phyloP scores from a whole-genome alignment of 805 yeast species.

The Priceomyces fermenticarens region DNA sequence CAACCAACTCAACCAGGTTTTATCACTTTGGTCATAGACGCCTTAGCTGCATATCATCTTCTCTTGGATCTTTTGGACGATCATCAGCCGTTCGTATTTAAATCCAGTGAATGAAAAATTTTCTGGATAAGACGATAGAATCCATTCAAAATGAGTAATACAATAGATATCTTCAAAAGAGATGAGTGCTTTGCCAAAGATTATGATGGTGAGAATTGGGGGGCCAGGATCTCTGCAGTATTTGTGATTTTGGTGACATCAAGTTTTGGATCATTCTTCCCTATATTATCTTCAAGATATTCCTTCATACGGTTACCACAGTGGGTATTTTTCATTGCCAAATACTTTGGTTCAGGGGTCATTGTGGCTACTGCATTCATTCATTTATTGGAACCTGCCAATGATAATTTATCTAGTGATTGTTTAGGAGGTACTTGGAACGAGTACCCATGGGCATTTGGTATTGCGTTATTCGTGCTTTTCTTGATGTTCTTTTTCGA shows the following conservation, averaged over 20 bases:
- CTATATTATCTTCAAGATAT: slow-evolving; percentile 21
- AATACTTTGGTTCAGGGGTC: slow-evolving; percentile 31
- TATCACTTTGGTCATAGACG: too few species aligned
- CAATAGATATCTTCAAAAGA: slow-evolving; percentile 37
- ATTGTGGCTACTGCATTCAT: slow-evolving; percentile 31
- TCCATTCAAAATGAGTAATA: not conserved
- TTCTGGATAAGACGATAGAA: not conserved
- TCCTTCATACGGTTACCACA: slow-evolving; percentile 13
- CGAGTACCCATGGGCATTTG: slow-evolving; percentile 32
- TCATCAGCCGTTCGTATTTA: too few species aligned
- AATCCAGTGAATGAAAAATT: too few species aligned
- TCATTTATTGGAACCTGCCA: slow-evolving; percentile 27
- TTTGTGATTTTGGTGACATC: slow-evolving; percentile 34
- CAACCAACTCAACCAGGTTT: too few species aligned
- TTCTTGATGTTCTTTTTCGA: slow-evolving; percentile 30
- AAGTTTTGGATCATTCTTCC: slow-evolving; percentile 31
- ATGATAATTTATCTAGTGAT: slow-evolving; percentile 18
- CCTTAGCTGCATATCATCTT: too few species aligned
- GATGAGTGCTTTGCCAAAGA: slow-evolving; percentile 37
- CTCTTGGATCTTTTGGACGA: too few species aligned
- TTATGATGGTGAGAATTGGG: slow-evolving; percentile 40
- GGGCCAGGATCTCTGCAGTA: slow-evolving; percentile 55
- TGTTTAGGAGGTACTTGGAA: slow-evolving; percentile 25
- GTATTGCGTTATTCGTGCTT: slow-evolving; percentile 28
- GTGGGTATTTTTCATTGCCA: slow-evolving; percentile 10